Evolutionary conservation across 2,329 filamentous ascomycete genomes (phyloP), one percentile per base, ranked within the genome.

Genomic region (Ophiostoma sp.): DNA sequence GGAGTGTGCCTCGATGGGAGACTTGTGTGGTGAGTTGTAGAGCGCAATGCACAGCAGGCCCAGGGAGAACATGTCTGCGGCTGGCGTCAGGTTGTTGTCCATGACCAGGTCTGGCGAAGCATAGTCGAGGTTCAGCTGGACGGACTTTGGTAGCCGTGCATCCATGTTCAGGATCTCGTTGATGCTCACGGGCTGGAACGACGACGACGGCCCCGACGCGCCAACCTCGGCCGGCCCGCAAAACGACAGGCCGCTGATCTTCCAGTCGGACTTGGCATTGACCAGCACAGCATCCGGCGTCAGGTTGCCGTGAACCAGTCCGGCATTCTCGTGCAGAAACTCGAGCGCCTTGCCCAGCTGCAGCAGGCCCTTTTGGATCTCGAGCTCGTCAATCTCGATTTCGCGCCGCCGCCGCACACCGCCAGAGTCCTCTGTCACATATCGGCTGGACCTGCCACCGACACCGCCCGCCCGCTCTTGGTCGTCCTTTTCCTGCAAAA

Each of bases 221-320:
- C 65, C 48, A 75, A 87, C 86, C 75, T 93, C 91, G 67, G 92
- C 87, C 17, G 93, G 91, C 65, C 91, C 91, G 77, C 91, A 92
- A 79, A 97, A 99, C 0, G 91, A 88, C 54, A 99, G 85, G n/a
- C 94, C 95, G 75, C 93, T 94, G 72, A 99, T 92, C 79, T 99
- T 99, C 95, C 95, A 99, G 79, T 99, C 95, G 67, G 92, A 96
- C 89, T 99, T 99, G 57, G 92, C 88, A 80, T 99, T 99, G 79
- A 99, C 88, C 74, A 97, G 90, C 73, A 99, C 89, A 23, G 94
- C 92, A 73, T 98, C 94, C 0, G 95, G 95, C 0, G 94, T 98
- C 73, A 99, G 80, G 77, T 99, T 99, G 67, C 91, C 93, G 79
- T 99, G 95, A 0, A 98, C 92, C 67, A 99, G 84, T 0, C 74